Conservation (phyloP, 176 grass and related monocot genomes). For the Zea mays region Zm-B73-REFERENCE-NAM-5.0 NC_050097.1:181740001-181740500, state of each 20-base stretch:
- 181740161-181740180: too few species aligned
- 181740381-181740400: not conserved
- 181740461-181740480: conserved; percentile 4
- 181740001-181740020: too few species aligned
- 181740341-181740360: not conserved
- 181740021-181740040: too few species aligned
- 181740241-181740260: too few species aligned
- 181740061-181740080: not conserved
- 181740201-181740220: too few species aligned
- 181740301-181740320: not conserved
- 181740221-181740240: too few species aligned
- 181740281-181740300: not conserved
- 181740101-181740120: too few species aligned
- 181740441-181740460: conserved; percentile 5
- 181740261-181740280: too few species aligned
- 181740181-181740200: too few species aligned
- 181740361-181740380: too few species aligned
- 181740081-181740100: not conserved
- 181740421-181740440: conserved; percentile 5
- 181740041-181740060: too few species aligned
- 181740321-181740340: not conserved
- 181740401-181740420: not conserved
- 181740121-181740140: not conserved
- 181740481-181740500: not conserved
- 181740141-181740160: not conserved